Evolutionary conservation across 73 alveolate species (phyloP), one percentile per base, ranked within the genome.

Genomic region (Halteria grandinella): DNA sequence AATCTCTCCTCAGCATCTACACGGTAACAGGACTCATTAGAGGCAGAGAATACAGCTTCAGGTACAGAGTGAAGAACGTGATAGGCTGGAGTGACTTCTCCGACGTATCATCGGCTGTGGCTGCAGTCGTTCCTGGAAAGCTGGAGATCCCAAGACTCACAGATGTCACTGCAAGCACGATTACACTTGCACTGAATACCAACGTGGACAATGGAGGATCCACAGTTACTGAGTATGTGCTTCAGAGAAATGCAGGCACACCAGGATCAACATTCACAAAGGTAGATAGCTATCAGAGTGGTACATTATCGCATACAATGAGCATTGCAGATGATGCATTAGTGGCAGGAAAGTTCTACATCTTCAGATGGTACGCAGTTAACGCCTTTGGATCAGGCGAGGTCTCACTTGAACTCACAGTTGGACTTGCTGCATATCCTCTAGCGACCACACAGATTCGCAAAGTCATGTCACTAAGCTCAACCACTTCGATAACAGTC

Each of bases 301-400:
- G 57, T 47, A 12, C 21, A 47, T 6, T 15, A 7, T 36, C 55
- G 6, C 76, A 60, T 21, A 72, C 83, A 1, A 34, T 41, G 29
- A 39, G 71, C 41, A 17, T 51, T 0, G 40, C 62, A 21, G 50
- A 48, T 41, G 69, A 54, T 43, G 31, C 72, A 17, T 12, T 55
- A 17, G 83, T 11, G 11, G 69, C 83, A 33, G 74, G 78, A 3
- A 54, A 44, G 29, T 59, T 50, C 40, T 83, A 83, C 58, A 20
- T 59, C 44, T 83, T 83, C 57, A 71, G 85, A 83, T 69, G 69
- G 69, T 18, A 33, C 6, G 92, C 92, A 25, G 37, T 17, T 20
- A 83, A 83, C 45, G 39, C 50, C 0, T 11, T 60, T 24, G 58
- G 82, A 17, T n/a, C 77, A n/a, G 71, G 66, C 1, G 39, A 1